Conservation (phyloP, 148 eudicot genomes). For the Spergularia bocconei region DNA sequence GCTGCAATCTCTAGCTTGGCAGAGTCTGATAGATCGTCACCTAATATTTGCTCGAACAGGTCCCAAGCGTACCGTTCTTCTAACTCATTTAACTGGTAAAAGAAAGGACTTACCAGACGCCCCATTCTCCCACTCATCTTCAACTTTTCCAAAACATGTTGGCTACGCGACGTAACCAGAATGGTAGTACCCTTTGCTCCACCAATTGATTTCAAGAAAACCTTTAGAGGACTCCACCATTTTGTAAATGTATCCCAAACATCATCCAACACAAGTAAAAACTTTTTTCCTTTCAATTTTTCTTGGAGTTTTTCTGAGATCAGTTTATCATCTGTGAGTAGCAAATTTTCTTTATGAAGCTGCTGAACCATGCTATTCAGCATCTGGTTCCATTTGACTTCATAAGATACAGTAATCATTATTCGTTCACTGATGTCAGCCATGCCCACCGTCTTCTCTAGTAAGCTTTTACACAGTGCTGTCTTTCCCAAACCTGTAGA, state of each 20-base stretch:
- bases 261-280: conserved; percentile 23
- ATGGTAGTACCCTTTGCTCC: conserved; percentile 13
- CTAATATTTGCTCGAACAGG: background rate
- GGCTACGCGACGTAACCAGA: conserved; percentile 17
- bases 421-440: conserved; percentile 3
- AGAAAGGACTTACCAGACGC: background rate
- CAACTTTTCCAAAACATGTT: conserved; percentile 1
- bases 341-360: background rate
- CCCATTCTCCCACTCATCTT: background rate
- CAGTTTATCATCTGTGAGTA: background rate
- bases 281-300: conserved; percentile 16
- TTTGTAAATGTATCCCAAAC: conserved; percentile 20
- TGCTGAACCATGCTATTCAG: conserved; percentile 16
- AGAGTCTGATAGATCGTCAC: background rate
- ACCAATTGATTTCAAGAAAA: conserved; percentile 8
- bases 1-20: background rate
- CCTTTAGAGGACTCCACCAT: conserved; percentile 6
- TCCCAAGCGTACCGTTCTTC: background rate
- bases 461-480: conserved; percentile 7
- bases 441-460: background rate
- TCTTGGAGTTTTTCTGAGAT: background rate
- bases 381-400: background rate
- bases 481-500: conserved; percentile 21
- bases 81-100: conserved; percentile 7
- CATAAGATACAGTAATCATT: conserved; percentile 1